These are phyloP conservation scores for Erythrophleum fordii DNA, from an alignment of 306 rosid species.

Conservation along the genomic window DNA sequence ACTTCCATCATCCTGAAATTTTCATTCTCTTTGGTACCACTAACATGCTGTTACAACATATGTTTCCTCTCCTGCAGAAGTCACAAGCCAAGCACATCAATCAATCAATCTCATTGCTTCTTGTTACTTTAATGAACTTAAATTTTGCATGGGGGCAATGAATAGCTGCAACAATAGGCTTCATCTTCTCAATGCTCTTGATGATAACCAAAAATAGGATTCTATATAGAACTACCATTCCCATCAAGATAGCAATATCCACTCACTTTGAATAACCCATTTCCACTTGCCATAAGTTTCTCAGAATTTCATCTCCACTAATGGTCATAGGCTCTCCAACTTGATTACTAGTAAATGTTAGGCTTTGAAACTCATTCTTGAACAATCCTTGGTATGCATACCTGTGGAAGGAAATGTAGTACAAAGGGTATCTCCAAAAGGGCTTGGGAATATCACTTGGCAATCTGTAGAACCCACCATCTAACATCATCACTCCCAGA, in stretches of 20 bases:
- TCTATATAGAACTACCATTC: constrained; percentile 53
- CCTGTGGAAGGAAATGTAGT: constrained; percentile 55
- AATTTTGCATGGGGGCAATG: constrained; percentile 33
- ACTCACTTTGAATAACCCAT: constrained; percentile 57
- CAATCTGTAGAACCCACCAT: constrained; percentile 53
- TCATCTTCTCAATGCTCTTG: constrained; percentile 48
- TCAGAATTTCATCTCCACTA: constrained; percentile 49
- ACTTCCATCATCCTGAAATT: constrained; percentile 11
- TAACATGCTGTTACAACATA: background rate
- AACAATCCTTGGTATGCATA: constrained; percentile 60
- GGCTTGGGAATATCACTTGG: constrained; percentile 52
- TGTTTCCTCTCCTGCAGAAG: background rate
- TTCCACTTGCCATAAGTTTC: constrained; percentile 38
- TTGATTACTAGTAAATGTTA: constrained; percentile 14
- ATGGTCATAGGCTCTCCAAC: background rate
- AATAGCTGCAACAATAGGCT: constrained; percentile 30
- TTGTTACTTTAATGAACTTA: constrained; percentile 32
- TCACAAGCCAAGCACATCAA: background rate
- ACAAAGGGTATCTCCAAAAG: constrained; percentile 55
- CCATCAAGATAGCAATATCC: constrained; percentile 48
- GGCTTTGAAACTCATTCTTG: constrained; percentile 60
- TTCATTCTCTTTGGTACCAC: background rate
- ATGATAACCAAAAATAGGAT: constrained; percentile 47
- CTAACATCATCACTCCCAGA: constrained; percentile 54
- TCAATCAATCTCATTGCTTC: constrained; percentile 37